phyloP scores from a whole-genome alignment of 371 early-diverging fungal genomes.

The Mucor piriformis region DNA sequence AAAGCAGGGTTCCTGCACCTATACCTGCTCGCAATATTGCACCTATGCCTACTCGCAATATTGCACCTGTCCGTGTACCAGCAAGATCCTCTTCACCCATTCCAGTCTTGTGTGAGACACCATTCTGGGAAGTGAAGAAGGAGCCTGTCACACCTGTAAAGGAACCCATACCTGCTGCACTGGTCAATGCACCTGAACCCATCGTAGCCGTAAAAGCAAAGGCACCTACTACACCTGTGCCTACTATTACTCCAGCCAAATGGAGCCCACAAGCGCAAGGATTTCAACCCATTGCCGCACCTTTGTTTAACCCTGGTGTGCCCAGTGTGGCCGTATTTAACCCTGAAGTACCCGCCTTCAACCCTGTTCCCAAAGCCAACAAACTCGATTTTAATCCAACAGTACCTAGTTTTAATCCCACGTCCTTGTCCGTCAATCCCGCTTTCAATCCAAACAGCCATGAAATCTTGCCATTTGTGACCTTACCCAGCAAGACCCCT shows the following conservation, averaged over 20 bases:
- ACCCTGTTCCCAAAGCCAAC: neutral
- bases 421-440: neutral
- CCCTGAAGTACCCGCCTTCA: neutral
- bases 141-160: neutral
- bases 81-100: neutral
- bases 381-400: neutral
- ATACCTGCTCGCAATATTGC: neutral
- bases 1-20: neutral
- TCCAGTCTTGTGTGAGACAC: constrained; percentile 22
- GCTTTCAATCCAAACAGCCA: neutral
- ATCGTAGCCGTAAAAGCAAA: neutral
- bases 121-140: constrained; percentile 1
- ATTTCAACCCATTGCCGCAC: too few species aligned
- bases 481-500: neutral
- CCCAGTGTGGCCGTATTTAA: neutral
- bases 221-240: neutral
- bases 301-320: too few species aligned
- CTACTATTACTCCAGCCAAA: neutral
- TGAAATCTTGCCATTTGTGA: constrained; percentile 2
- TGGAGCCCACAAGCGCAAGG: too few species aligned
- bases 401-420: constrained; percentile 1
- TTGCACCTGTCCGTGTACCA: neutral
- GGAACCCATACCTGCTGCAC: neutral
- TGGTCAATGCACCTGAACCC: neutral
- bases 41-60: neutral